Conservation (phyloP, 176 grass and related monocot species). For the Raddia guianensis region DNA sequence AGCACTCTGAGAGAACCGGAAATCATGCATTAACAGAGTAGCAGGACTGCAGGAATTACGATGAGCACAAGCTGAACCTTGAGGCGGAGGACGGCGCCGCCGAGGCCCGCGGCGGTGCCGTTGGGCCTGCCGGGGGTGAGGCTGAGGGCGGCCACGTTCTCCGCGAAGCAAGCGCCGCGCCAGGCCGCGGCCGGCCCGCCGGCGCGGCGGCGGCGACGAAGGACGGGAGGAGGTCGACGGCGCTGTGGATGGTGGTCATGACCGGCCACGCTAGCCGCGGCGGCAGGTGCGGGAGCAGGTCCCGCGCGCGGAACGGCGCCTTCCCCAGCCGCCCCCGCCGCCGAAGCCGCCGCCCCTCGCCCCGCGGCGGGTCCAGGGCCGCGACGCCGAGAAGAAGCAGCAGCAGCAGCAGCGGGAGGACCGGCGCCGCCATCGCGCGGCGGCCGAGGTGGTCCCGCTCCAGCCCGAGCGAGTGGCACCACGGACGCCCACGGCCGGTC, state of each 20-base stretch:
- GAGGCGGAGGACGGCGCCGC: constrained; percentile 67
- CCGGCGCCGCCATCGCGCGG: not conserved
- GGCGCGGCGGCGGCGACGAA: constrained; percentile 72
- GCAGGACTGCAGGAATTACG: too few relatives aligned
- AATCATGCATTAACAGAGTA: not conserved
- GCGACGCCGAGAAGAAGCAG: not conserved
- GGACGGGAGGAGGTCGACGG: constrained; percentile 86
- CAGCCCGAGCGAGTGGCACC: too few relatives aligned
- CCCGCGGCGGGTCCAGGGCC: not conserved
- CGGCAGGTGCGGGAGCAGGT: constrained; percentile 75
- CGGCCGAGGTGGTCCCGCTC: not conserved
- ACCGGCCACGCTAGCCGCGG: constrained; percentile 73
- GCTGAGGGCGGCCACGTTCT: constrained; percentile 67
- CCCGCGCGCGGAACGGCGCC: constrained; percentile 56
- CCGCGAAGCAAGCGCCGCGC: constrained; percentile 80
- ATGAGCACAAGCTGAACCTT: constrained; percentile 40
- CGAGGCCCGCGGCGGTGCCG: not conserved
- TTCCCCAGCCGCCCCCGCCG: constrained; percentile 13
- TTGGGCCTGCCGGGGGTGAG: constrained; percentile 56
- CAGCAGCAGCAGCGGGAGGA: not conserved
- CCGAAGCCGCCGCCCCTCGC: not conserved
- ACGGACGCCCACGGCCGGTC: not conserved
- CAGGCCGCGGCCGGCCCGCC: constrained; percentile 46
- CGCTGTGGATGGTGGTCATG: constrained; percentile 69
- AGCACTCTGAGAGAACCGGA: not conserved